phyloP scores from a whole-genome alignment of 2,329 filamentous ascomycete genomes.

The Elsinoe necatrix region DNA sequence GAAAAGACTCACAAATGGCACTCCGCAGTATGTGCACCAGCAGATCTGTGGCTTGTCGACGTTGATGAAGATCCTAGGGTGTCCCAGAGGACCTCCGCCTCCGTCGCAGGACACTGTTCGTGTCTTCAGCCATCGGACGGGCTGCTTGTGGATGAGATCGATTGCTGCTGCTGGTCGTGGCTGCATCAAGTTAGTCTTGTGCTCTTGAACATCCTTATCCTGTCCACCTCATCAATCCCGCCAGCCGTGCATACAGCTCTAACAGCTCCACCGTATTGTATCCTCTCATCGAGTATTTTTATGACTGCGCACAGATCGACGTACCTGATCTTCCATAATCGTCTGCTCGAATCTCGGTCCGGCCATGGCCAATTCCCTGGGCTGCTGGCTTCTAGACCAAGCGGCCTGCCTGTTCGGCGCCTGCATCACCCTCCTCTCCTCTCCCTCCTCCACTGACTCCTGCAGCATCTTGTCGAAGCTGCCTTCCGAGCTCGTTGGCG shows the following conservation, averaged over 20 bases:
- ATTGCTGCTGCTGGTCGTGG: constrained; percentile 85
- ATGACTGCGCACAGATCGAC: constrained; percentile 23
- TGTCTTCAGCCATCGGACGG: constrained; percentile 82
- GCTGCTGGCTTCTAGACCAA: constrained; percentile 82
- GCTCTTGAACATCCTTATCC: not conserved
- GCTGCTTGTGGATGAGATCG: constrained; percentile 90
- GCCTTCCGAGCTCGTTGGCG: constrained; percentile 44
- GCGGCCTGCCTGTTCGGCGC: constrained; percentile 74
- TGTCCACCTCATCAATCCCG: no score
- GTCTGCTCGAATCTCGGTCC: constrained; percentile 97
- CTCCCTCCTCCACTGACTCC: constrained; percentile 48
- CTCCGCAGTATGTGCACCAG: constrained; percentile 83
- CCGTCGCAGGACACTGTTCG: constrained; percentile 81
- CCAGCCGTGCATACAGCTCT: no score
- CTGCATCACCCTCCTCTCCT: constrained; percentile 56
- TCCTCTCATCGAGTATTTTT: no score
- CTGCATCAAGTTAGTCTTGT: constrained; percentile 41
- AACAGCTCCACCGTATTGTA: no score
- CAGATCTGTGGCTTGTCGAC: constrained; percentile 92
- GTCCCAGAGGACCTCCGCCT: constrained; percentile 79
- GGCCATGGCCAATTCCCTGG: constrained; percentile 74
- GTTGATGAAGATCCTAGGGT: constrained; percentile 95
- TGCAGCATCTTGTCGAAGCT: constrained; percentile 46
- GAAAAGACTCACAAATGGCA: constrained; percentile 63
- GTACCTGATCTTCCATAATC: constrained; percentile 82